Base-by-base conservation (phyloP, 148 eudicot species). In the Drosera capensis region DNA sequence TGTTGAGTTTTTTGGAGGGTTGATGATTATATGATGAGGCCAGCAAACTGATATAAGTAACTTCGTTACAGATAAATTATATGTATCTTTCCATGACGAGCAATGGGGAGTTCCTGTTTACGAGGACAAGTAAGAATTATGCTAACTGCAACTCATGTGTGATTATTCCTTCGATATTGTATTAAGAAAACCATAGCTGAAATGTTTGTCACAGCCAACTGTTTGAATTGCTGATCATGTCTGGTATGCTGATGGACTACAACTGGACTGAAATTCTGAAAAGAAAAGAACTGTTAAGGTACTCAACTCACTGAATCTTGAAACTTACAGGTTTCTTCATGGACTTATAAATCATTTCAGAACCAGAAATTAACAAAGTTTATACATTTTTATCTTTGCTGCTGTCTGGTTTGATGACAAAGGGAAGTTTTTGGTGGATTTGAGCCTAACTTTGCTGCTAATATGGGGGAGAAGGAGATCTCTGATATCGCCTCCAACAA, bases 51-150 rank as follows among this genome's bases (percentile, higher is more conserved):
- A 13, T 14, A 2, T 2, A 17, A 39, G 17, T 17, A 11, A 40
- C 45, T 40, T 48, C 40, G 51, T 12, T 36, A 46, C 76, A 90
- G 99, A 90, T 52, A 70, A 71, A 43, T 64, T 43, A 11, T 92
- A 85, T 44, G 82, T 85, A 44, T 70, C 83, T 24, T 92, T 92
- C 54, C 99, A 92, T 52, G 99, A 92, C 59, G 90, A 92, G 51
- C 80, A 87, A 60, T 92, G 99, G 99, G 99, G 99, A 31, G 88
- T 77, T 48, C 99, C 95, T 1, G 78, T 74, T 26, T 92, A 85
- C 37, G 99, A 85, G 68, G 99, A 92, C 67, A 74, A 79, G 99
- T 85, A 75, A 64, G 82, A 40, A 44, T 22, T 5, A 8, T 17
- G 24, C 28, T 44, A 19, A 6, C 21, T 43, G 21, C 11, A 43